Percentiles rank a stretch among this genome's conserved stretches.
Conservation (phyloP, 2,329 filamentous ascomycete genomes). For the Chaetomium olivaceum region DNA sequence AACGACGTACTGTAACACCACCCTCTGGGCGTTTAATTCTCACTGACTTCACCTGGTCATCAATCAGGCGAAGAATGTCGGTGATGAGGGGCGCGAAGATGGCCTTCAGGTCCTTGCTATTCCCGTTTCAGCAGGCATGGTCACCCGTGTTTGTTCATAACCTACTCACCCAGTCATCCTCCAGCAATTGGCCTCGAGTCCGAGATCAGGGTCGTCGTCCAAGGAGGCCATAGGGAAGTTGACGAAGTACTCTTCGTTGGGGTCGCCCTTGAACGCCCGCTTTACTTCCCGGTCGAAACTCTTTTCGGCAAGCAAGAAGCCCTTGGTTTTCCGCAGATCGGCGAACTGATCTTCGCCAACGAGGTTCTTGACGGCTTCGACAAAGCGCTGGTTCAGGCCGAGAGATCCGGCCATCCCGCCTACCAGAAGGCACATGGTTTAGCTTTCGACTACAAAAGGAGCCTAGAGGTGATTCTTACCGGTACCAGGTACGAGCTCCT, state of each 20-base stretch:
- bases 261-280: slow-evolving; percentile 7
- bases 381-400: slow-evolving; percentile 7
- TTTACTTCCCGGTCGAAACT: slow-evolving; percentile 5
- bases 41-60: slow-evolving; percentile 5
- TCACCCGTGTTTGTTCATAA: too few relatives aligned
- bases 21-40: background rate
- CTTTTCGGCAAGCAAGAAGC: slow-evolving; percentile 4
- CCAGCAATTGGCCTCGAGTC: slow-evolving; percentile 3
- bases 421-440: background rate
- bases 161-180: slow-evolving; percentile 4
- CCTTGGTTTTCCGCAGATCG: slow-evolving; percentile 1
- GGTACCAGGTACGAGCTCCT: slow-evolving; percentile 5
- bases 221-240: slow-evolving; percentile 7
- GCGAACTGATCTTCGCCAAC: slow-evolving; percentile 4
- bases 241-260: slow-evolving; percentile 3
- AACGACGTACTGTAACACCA: background rate
- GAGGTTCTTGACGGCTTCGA: slow-evolving; percentile 3
- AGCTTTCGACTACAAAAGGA: background rate
- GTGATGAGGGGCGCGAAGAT: slow-evolving; percentile 7
- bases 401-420: slow-evolving; percentile 5
- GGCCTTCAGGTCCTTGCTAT: slow-evolving; percentile 1
- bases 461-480: background rate
- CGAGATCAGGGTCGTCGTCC: slow-evolving; percentile 1
- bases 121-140: background rate
- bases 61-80: slow-evolving; percentile 5